A percentile compares a stretch with the other conserved stretches of the same genome.
These are phyloP conservation scores for Trypethelium eluteriae DNA, from an alignment of 495 filamentous ascomycete species.

Conservation along the genomic window DNA sequence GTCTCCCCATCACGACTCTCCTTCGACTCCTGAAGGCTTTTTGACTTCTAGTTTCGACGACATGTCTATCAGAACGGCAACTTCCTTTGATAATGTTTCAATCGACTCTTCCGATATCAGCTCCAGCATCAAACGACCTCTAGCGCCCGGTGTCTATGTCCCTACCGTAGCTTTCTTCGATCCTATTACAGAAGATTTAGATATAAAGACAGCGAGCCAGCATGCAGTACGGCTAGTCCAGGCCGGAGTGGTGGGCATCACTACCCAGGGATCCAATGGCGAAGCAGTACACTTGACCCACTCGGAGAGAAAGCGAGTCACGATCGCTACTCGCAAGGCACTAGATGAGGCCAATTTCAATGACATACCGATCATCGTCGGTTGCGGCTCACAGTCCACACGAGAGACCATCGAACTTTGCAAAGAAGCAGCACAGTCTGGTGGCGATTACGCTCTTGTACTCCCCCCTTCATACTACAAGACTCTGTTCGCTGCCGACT, in stretches of 20 bases:
- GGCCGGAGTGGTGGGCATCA: conserved; percentile 70
- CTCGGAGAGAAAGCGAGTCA: conserved; percentile 45
- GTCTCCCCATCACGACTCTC: conserved; percentile 7
- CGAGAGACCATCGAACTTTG: conserved; percentile 77
- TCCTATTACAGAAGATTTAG: conserved; percentile 45
- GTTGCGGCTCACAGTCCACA: conserved; percentile 76
- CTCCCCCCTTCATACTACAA: conserved; percentile 84
- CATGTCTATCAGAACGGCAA: background rate
- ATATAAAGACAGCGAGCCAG: conserved; percentile 58
- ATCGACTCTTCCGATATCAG: conserved; percentile 14
- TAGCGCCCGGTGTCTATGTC: conserved; percentile 35
- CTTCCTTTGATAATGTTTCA: background rate
- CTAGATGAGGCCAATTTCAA: conserved; percentile 62
- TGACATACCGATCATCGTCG: conserved; percentile 71
- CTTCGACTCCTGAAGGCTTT: conserved; percentile 8
- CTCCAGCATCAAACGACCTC: conserved; percentile 25
- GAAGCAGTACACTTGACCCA: conserved; percentile 41
- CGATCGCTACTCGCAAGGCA: conserved; percentile 63
- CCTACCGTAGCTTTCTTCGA: conserved; percentile 37
- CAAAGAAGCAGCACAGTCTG: conserved; percentile 62
- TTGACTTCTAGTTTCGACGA: conserved; percentile 2
- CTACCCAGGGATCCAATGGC: conserved; percentile 85
- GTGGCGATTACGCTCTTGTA: conserved; percentile 77
- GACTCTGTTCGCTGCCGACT: conserved; percentile 53
- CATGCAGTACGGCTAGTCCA: conserved; percentile 79